phyloP scores from a whole-genome alignment of 768 basidiomycete species.

The Phlebiopsis flavidoalba region DNA sequence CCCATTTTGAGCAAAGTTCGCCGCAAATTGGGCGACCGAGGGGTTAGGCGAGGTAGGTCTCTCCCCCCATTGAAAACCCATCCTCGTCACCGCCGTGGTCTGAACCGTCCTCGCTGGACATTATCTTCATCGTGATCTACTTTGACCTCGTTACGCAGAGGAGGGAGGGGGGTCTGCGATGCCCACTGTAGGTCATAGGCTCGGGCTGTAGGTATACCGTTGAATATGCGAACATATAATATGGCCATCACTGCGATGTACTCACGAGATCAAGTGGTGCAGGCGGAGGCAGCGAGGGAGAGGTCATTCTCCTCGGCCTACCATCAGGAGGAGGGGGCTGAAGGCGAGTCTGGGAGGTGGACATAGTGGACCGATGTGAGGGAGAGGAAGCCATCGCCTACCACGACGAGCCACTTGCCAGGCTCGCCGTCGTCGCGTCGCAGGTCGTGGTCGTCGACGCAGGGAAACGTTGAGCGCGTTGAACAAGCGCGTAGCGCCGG shows the following conservation, averaged over 20 bases:
- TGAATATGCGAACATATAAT: constrained; percentile 8
- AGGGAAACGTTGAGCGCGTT: constrained; percentile 7
- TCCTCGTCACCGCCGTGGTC: constrained; percentile 37
- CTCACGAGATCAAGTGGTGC: constrained; percentile 37
- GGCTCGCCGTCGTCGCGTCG: constrained; percentile 18
- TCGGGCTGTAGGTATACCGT: constrained; percentile 31
- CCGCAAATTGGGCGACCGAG: constrained; percentile 69
- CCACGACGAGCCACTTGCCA: constrained; percentile 16
- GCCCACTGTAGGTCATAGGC: constrained; percentile 31
- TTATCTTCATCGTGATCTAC: constrained; percentile 51
- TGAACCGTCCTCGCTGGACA: constrained; percentile 26
- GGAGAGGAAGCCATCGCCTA: constrained; percentile 24
- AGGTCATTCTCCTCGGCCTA: constrained; percentile 27
- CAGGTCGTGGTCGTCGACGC: constrained; percentile 22
- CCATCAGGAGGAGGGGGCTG: constrained; percentile 19
- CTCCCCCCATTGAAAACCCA: constrained; percentile 33
- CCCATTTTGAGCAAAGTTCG: constrained; percentile 69
- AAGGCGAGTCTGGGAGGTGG: constrained; percentile 22
- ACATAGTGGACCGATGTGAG: constrained; percentile 20
- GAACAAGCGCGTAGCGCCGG: constrained; percentile 1
- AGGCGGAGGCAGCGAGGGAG: constrained; percentile 33
- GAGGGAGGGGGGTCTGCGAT: constrained; percentile 63
- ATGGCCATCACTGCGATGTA: neutral
- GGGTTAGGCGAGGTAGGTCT: constrained; percentile 61
- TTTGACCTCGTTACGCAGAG: constrained; percentile 60